These are phyloP conservation scores for Hyaloperonospora brassicae DNA, from an alignment of 352 stramenopile species.

Conservation along the genomic window DNA sequence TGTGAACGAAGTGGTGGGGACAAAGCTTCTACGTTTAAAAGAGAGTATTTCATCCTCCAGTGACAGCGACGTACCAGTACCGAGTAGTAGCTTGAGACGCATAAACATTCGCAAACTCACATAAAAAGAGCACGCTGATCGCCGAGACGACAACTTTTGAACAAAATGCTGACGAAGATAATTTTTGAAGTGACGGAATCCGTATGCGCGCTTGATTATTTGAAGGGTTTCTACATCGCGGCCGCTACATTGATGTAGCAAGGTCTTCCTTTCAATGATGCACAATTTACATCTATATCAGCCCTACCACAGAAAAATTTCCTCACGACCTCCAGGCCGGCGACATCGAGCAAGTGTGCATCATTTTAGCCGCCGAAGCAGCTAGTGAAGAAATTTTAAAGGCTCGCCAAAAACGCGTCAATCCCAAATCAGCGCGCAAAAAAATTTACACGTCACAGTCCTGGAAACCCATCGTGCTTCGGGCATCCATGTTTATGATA, in stretches of 20 bases:
- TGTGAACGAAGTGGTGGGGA: neutral
- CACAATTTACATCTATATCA: too few species aligned
- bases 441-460: too few species aligned
- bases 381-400: too few species aligned
- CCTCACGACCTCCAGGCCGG: too few species aligned
- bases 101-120: neutral
- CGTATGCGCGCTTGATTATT: slow-evolving; percentile 3
- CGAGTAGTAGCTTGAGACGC: neutral
- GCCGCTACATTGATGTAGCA: neutral
- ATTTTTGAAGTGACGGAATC: neutral
- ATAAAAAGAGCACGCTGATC: neutral
- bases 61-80: neutral
- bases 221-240: neutral
- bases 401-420: too few species aligned
- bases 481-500: too few species aligned
- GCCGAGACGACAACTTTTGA: neutral
- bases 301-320: too few species aligned
- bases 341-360: too few species aligned
- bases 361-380: too few species aligned
- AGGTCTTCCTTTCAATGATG: too few species aligned
- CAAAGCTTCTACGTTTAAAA: neutral
- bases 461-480: too few species aligned
- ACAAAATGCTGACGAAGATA: neutral
- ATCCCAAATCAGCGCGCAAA: too few species aligned
- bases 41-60: neutral